Evolutionary conservation across 2,329 filamentous ascomycete species (phyloP), one percentile per base, ranked within the genome.

Genomic region (Berkeleyomyces rouxiae): DNA sequence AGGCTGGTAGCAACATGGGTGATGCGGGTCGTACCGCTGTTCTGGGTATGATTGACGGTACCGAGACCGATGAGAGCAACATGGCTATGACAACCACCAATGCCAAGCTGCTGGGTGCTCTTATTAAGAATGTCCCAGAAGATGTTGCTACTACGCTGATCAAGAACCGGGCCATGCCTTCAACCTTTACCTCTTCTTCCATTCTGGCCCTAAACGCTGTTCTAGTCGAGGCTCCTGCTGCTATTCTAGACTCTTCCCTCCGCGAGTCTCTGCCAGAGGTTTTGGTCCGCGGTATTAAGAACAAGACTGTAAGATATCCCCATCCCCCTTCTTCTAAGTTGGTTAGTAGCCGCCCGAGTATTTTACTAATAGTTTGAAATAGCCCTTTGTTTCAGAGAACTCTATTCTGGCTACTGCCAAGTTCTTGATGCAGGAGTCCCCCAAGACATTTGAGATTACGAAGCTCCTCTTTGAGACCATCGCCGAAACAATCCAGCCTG

Each of bases 1-100:
- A 96, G 74, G 92, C 91, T 16, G 93, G 93, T 62, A 80, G 80
- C 64, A 96, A 92, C 74, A 99, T 99, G 93, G 91, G 88, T 68
- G 93, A 97, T 69, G 77, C 85, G 31, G 96, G 92, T 58, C 85
- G 91, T 62, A 82, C 84, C 65, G 85, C 91, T n/a, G 90, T 99
- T 36, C 77, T 99, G 58, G 82, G 83, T 51, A 78, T 99, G 58
- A 96, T 99, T 69, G 93, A 97, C 72, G 43, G 58, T 7, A 84
- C 84, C 67, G 90, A 96, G 65, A 76, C 81, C 3, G 87, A 89
- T 65, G 87, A 88, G 67, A 80, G 80, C 55, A 88, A 90, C 70
- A 82, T 84, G 71, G 77, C 82, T 13, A 92, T 95, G 82, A 85
- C 86, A 10, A 88, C 96, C 62, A 96, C 91, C 6, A 90, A 95